Base-by-base conservation (phyloP, 2,329 filamentous ascomycete genomes). In the Trichophyton equinum region DNA sequence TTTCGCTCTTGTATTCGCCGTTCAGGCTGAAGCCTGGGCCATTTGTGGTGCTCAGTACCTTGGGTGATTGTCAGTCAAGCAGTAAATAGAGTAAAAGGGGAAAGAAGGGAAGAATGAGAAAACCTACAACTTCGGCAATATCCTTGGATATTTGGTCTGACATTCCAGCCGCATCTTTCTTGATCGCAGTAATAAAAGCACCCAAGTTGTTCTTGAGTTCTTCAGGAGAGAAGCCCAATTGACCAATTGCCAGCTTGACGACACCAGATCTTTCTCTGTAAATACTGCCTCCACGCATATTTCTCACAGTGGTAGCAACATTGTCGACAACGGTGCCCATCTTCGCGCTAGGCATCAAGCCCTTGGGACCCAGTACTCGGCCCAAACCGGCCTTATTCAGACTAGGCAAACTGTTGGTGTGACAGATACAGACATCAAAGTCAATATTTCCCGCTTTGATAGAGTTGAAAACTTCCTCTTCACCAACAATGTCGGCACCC, bases 271-370 rank as follows among this genome's bases (percentile, higher is more conserved):
- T 82, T 78, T 99, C 94, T 71, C 90, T 85, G 77, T 96, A 99
- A 67, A 91, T 85, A 59, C 86, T 88, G 60, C 86, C 89, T 64
- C 92, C 91, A 13, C 90, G 84, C 75, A 96, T 85, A 66, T 92
- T 89, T 68, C 82, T 83, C 69, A 99, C 88, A 38, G 85, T 81
- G n/a, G 79, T 74, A 60, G 81, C 81, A 15, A 96, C 82, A 71
- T 95, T 87, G 70, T 82, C 86, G 25, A 95, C 90, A 61, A 99
- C 88, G 0, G 94, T 97, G 65, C 90, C 91, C 64, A 84, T 84
- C 79, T 96, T 96, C 63, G 82, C 77, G 72, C 84, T 95, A 4
- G 94, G 94, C 94, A 99, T 97, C 70, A 99, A 75, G 2, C 91
- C 91, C 74, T 84, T 86, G 53, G 95, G 94, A 69, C 94, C 94